Base-by-base conservation (phyloP, 345 rosid species). In the Anastatica hierochuntica region DNA sequence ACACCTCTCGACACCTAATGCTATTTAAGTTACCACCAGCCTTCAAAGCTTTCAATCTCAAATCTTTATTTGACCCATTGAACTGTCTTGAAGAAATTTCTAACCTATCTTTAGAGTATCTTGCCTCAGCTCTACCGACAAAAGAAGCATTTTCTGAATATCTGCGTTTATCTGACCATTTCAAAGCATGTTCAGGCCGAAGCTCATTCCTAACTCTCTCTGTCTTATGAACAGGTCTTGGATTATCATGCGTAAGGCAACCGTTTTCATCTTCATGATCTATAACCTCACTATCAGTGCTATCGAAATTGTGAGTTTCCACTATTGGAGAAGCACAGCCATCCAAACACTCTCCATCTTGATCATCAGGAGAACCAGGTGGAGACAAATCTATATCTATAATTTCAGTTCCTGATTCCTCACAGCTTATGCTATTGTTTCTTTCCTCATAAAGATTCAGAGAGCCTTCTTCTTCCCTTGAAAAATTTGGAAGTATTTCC, bases 111-210 rank as follows among this genome's bases (percentile, higher is more conserved):
- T 52, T 54, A 43, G 57, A 68, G 72, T 62, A 67, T 64, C 85
- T 77, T 37, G 79, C 60, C 74, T 77, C 84, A 8, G 76, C 58
- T 38, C 75, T 74, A 64, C 51, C 43, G 45, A 51, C 58, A 43
- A 51, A 44, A 45, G 74, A 54, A 68, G 74, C 62, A 67, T 65
- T 75, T 68, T 77, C 90, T 6, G 82, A 71, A 43, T 14, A 67
- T 40, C 79, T 70, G 9, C 68, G 77, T 49, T 77, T 72, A 52
- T 81, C 90, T 53, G 81, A 64, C 90, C 94, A 78, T 68, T 79
- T 76, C 49, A 71, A 23, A 47, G 79, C 78, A 43, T 73, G 70
- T 69, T 87, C 82, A 45, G 69, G 50, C 40, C 67, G 81, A 51
- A 64, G 58, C 57, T 79, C 90, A 76, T 79, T 87, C 61, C 67